Percentiles rank a stretch among this genome's conserved stretches.
Evolutionary conservation across 78 protist species (phyloP).

Genomic region (Polysphondylium violaceum): DNA sequence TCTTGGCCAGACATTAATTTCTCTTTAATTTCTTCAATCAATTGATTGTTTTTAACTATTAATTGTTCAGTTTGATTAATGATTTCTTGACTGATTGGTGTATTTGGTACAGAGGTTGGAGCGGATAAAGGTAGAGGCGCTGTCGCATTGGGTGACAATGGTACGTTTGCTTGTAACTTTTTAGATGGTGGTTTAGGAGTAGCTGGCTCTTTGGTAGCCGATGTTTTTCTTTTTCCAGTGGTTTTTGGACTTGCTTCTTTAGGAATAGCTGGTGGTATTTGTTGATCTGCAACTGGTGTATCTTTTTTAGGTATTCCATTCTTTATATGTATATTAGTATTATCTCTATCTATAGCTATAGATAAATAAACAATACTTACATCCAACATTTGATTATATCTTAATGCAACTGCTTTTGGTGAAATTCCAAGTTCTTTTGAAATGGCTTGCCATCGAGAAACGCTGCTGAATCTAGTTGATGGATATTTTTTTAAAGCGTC

Average conservation of each 20-base stretch:
- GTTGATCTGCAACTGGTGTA: neutral
- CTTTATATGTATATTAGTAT: neutral
- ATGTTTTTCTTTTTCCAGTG: slow-evolving; percentile 32
- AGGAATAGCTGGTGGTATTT: neutral
- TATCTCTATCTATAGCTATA: neutral
- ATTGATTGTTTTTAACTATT: slow-evolving; percentile 6
- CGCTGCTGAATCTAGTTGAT: slow-evolving; percentile 51
- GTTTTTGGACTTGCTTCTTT: neutral
- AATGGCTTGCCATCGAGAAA: slow-evolving; percentile 73
- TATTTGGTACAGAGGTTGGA: neutral
- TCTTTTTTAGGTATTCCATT: neutral
- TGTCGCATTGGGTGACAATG: neutral
- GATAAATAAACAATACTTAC: neutral
- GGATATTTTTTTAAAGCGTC: slow-evolving; percentile 64
- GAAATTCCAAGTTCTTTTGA: slow-evolving; percentile 60
- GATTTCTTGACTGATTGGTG: neutral
- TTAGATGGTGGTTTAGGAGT: neutral
- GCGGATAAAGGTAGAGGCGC: neutral
- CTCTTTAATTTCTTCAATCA: slow-evolving; percentile 31
- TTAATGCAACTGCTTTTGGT: slow-evolving; percentile 61
- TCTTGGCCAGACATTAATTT: slow-evolving; percentile 5
- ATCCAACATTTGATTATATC: slow-evolving; percentile 77
- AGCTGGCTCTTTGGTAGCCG: neutral
- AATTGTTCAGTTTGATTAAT: slow-evolving; percentile 5
- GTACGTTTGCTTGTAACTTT: neutral